Percentiles rank a stretch among this genome's conserved stretches.
Conservation (phyloP, 1,284 basidiomycete species). For the Ustilago lituana region DNA sequence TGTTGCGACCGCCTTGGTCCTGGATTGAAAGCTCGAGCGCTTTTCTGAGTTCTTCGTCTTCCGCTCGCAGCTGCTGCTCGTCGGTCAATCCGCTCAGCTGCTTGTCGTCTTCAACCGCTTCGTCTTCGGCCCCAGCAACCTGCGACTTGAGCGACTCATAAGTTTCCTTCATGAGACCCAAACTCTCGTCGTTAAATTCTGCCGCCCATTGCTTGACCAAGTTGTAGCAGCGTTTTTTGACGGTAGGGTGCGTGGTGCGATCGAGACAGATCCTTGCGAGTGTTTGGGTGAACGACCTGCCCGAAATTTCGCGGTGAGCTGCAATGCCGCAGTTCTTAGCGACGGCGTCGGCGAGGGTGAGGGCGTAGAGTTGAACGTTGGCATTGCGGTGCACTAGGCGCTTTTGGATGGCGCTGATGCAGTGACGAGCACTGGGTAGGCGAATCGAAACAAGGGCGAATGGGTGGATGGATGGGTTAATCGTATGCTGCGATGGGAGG, state of each 20-base stretch:
- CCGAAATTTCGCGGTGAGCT: conserved; percentile 86
- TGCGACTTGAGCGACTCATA: conserved; percentile 83
- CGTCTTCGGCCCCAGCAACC: conserved; percentile 58
- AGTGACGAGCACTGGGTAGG: conserved; percentile 79
- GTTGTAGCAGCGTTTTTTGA: conserved; percentile 78
- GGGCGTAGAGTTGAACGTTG: conserved; percentile 93
- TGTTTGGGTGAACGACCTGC: conserved; percentile 87
- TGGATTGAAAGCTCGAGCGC: conserved; percentile 62
- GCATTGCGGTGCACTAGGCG: conserved; percentile 91
- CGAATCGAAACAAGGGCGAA: conserved; percentile 1
- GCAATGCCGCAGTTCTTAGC: conserved; percentile 88
- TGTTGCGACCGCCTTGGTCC: conserved; percentile 60
- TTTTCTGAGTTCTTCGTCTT: conserved; percentile 65
- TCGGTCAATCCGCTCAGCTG: conserved; percentile 33
- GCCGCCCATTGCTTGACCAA: conserved; percentile 85
- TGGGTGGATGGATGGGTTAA: not conserved
- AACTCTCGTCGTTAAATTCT: conserved; percentile 77
- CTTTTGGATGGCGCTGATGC: conserved; percentile 85
- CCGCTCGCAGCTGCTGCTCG: conserved; percentile 57
- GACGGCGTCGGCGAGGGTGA: conserved; percentile 70
- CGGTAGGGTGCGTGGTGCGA: conserved; percentile 89
- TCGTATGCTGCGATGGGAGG: too few species aligned
- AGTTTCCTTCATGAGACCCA: conserved; percentile 91
- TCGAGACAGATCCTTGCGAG: conserved; percentile 87
- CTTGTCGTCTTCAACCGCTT: conserved; percentile 13